Evolutionary conservation across 805 yeast genomes (phyloP), one percentile per base, ranked within the genome.

Genomic region (Candida germanica): DNA sequence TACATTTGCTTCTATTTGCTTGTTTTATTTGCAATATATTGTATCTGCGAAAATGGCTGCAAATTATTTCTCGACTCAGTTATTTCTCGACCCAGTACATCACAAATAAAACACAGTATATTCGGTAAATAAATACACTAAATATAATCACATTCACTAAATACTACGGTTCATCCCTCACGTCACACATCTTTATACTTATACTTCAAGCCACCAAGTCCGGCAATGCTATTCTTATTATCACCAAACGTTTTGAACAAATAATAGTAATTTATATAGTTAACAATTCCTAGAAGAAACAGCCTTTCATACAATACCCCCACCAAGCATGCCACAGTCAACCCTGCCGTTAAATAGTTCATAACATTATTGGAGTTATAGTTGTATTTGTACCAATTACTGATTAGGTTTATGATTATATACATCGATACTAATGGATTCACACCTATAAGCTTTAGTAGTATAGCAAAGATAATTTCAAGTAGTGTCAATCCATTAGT

Each of bases 121-220:
- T n/a, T n/a, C n/a, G n/a, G n/a, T n/a, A n/a, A n/a, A n/a, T n/a
- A n/a, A n/a, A n/a, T n/a, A n/a, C n/a, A n/a, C n/a, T n/a, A n/a
- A n/a, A n/a, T n/a, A n/a, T n/a, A n/a, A n/a, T n/a, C n/a, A n/a
- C n/a, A n/a, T n/a, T n/a, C n/a, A n/a, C n/a, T n/a, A n/a, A n/a
- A n/a, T n/a, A n/a, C n/a, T n/a, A n/a, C n/a, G n/a, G n/a, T n/a
- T n/a, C n/a, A 7, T 21, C 23, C 23, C 23, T 8, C 23, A 8
- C 23, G 10, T 20, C 23, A 36, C n/a, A 24, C 40, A 31, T 36
- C 36, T 21, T 36, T 36, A 17, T 36, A 36, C 31, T 36, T 36
- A 16, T 36, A 36, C 29, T 17, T 31, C 18, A 18, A 21, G 11
- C 11, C 7, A 3, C 15, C 23, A 17, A 36, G 33, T 2, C 22